phyloP scores from a whole-genome alignment of 1,139 yeast species.

The Kodamaea fungicola region DNA sequence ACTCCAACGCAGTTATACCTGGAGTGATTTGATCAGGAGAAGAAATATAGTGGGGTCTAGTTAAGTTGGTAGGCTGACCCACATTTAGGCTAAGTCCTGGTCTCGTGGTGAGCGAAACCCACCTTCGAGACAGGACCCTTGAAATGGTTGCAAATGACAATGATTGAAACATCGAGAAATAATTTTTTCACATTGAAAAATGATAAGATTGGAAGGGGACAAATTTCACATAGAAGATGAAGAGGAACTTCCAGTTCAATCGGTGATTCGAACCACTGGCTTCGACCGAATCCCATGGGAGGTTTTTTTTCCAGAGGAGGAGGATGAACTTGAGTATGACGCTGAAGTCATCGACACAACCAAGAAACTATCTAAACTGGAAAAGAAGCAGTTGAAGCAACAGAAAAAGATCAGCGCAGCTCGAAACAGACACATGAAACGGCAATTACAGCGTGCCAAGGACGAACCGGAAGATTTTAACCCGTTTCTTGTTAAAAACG shows the following conservation, averaged over 20 bases:
- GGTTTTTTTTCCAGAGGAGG: constrained; percentile 10
- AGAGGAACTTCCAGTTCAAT: neutral
- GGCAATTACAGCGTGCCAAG: constrained; percentile 14
- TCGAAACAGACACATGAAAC: constrained; percentile 16
- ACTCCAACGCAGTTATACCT: constrained; percentile 81
- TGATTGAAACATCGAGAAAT: constrained; percentile 4
- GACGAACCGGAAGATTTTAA: constrained; percentile 8
- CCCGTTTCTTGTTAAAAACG: constrained; percentile 21
- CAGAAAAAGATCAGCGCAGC: constrained; percentile 28
- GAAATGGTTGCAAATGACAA: neutral
- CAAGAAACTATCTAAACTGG: constrained; percentile 25
- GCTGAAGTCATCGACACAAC: constrained; percentile 6
- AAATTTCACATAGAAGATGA: constrained; percentile 12
- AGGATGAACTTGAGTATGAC: constrained; percentile 8
- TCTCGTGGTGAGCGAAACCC: constrained; percentile 3
- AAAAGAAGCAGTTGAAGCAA: constrained; percentile 27
- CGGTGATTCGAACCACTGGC: constrained; percentile 22
- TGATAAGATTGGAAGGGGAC: constrained; percentile 8
- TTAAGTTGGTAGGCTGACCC: constrained; percentile 88
- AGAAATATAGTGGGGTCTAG: constrained; percentile 71
- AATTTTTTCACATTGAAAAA: neutral
- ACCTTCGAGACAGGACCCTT: neutral
- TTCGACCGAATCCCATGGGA: constrained; percentile 32
- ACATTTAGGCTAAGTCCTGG: constrained; percentile 23
- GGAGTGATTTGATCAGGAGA: constrained; percentile 81